Percentiles rank a stretch among this genome's conserved stretches.
Evolutionary conservation across 352 stramenopile species (phyloP).

Genomic region (Globisporangium iwayamae): DNA sequence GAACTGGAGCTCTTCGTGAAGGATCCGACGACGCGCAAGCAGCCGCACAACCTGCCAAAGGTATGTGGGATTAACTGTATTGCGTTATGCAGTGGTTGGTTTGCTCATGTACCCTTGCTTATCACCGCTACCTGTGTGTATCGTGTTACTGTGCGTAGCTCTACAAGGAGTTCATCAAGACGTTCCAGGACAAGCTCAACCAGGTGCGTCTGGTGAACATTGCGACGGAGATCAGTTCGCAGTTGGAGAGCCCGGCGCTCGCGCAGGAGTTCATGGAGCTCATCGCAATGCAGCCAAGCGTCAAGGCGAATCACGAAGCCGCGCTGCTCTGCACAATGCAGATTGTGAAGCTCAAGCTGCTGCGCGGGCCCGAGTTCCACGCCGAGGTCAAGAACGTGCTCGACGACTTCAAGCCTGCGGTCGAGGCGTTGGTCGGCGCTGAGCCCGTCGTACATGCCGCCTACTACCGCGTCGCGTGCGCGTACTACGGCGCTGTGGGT

Average conservation of each 20-base stretch:
- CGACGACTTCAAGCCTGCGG: slow-evolving; percentile 67
- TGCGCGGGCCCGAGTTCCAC: slow-evolving; percentile 48
- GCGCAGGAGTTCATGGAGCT: slow-evolving; percentile 71
- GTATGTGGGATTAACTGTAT: slow-evolving; percentile 11
- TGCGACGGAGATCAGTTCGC: slow-evolving; percentile 85
- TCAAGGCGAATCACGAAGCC: slow-evolving; percentile 64
- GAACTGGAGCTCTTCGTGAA: slow-evolving; percentile 91
- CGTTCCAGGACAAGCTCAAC: slow-evolving; percentile 96
- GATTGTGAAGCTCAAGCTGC: slow-evolving; percentile 71
- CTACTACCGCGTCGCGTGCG: slow-evolving; percentile 91
- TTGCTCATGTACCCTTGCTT: neutral
- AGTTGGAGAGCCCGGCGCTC: slow-evolving; percentile 58
- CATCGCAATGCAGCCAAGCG: slow-evolving; percentile 52
- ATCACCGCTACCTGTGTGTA: neutral
- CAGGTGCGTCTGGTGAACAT: slow-evolving; percentile 92
- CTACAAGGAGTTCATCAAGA: slow-evolving; percentile 93
- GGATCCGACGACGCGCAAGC: slow-evolving; percentile 62
- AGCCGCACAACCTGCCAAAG: slow-evolving; percentile 47
- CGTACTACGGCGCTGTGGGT: slow-evolving; percentile 89
- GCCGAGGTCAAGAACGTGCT: slow-evolving; percentile 61
- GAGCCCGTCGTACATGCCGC: slow-evolving; percentile 91
- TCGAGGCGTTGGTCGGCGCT: slow-evolving; percentile 80
- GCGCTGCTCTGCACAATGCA: slow-evolving; percentile 75
- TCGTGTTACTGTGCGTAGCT: slow-evolving; percentile 37
- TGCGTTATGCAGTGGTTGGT: neutral